Evolutionary conservation across 306 rosid species (phyloP), one percentile per base, ranked within the genome.

Genomic region (Parietaria judaica): DNA sequence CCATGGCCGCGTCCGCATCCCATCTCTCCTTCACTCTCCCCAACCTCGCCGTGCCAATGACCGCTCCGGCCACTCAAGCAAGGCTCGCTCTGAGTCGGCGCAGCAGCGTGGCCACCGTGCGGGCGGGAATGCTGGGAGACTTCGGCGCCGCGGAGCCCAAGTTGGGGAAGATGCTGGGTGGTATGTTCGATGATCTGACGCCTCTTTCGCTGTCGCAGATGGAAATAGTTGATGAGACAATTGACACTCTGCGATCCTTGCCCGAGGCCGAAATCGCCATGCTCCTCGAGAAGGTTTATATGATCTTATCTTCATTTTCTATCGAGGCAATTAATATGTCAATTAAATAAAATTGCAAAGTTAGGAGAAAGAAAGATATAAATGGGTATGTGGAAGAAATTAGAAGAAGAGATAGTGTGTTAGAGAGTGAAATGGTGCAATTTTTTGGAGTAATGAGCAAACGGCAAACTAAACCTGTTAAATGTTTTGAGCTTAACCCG

Each of bases 121-220:
- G 60, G 45, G 69, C 80, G 9, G 86, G 85, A 56, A 46, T 64
- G 63, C 36, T 89, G 34, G 96, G 95, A 0, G 98, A 91, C 44
- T 85, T 80, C 48, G 98, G 98, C 3, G 96, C 88, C 53, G 0
- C 88, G 36, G 98, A 76, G 7, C 87, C 96, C 16, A 2, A 56
- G 3, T 91, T 91, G 57, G 95, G 76, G 3, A 91, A 88, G 66
- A 96, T 91, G 38, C 39, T 88, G 6, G 92, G 98, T n/a, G 16
- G 66, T 13, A 37, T 2, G 0, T 1, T 39, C 52, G 75, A 88
- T 92, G 0, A 61, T 49, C 6, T 85, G 60, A 69, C 87, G 3
- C 83, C 95, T 11, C 68, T 84, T 7, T 75, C 97, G 8, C 89
- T 91, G 23, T 65, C 96, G 4, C 87, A 80, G 60, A n/a, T n/a